Evolutionary conservation across 2,329 filamentous ascomycete genomes (phyloP).

Genomic region (Metarhizium guizhouense): DNA sequence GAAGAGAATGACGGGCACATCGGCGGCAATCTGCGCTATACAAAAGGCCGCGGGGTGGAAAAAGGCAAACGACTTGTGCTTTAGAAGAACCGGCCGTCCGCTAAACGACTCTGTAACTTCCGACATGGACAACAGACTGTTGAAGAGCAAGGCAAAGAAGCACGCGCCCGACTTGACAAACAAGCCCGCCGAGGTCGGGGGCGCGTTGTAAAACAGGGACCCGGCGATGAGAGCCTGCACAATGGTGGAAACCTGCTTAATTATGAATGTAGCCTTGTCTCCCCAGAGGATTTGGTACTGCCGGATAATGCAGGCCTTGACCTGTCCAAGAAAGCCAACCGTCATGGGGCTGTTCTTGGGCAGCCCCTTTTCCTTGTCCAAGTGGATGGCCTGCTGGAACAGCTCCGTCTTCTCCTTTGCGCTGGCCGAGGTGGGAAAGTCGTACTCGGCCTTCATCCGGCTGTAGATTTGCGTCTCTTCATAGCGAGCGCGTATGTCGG

Average conservation of each 20-base stretch:
- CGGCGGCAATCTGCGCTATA: slow-evolving; percentile 44
- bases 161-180: slow-evolving; percentile 56
- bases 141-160: slow-evolving; percentile 56
- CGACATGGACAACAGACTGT: slow-evolving; percentile 53
- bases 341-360: slow-evolving; percentile 47
- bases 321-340: slow-evolving; percentile 43
- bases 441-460: slow-evolving; percentile 45
- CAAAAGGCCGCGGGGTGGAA: slow-evolving; percentile 52
- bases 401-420: slow-evolving; percentile 39
- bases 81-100: slow-evolving; percentile 49
- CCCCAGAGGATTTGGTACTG: slow-evolving; percentile 60
- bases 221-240: slow-evolving; percentile 53
- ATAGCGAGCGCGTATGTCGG: slow-evolving; percentile 38
- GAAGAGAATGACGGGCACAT: slow-evolving; percentile 47
- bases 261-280: slow-evolving; percentile 53
- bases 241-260: slow-evolving; percentile 51
- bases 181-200: slow-evolving; percentile 46
- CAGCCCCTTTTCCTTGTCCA: slow-evolving; percentile 47
- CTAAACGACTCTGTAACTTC: slow-evolving; percentile 57
- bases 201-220: slow-evolving; percentile 59
- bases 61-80: slow-evolving; percentile 49
- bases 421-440: slow-evolving; percentile 41
- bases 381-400: slow-evolving; percentile 43
- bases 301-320: slow-evolving; percentile 45
- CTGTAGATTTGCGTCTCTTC: slow-evolving; percentile 39